Base-by-base conservation (phyloP, 495 filamentous ascomycete species). In the Penicillium bialowiezense region DNA sequence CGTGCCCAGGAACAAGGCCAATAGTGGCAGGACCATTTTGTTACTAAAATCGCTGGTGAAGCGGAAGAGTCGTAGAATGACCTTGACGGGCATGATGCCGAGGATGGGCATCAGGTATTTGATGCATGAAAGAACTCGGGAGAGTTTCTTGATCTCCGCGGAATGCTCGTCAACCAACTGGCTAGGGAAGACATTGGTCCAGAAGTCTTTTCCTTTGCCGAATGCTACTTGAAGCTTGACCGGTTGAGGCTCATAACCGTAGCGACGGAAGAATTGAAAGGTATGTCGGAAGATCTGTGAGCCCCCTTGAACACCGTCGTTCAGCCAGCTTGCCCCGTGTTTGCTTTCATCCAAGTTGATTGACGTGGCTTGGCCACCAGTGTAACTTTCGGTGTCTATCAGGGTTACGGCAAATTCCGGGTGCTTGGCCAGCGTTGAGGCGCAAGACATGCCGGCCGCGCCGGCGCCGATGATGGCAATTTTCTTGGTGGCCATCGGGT, bases 221-320 rank as follows among this genome's bases (percentile, higher is more conserved):
- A 92, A 91, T 0, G 88, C 81, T 0, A 91, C 85, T 58, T 92
- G 88, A 21, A 95, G 77, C 48, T 84, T 77, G 26, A 95, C 87
- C 3, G 81, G 78, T 41, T 87, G 79, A 3, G 87, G 79, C 40
- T 79, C 73, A 62, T 86, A 78, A 0, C 82, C 82, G 49, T 91
- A 86, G 26, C 72, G 74, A 18, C 74, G 73, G 60, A 92, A 90
- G 76, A 89, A 89, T 40, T 81, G 85, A 64, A 90, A 78, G 5
- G 88, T 92, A 58, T 92, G 88, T 56, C 88, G 84, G 71, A 91
- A 95, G 45, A 87, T 87, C 9, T 74, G 71, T 15, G 85, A 88
- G 3, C 88, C 89, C 2, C 89, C 88, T 57, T 95, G 89, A 1
- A 95, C 89, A 10, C 89, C 89, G 52, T 95, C 81, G 56, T 95